phyloP scores from a whole-genome alignment of 495 filamentous ascomycete species.

The Trichoderma erinaceum region DNA sequence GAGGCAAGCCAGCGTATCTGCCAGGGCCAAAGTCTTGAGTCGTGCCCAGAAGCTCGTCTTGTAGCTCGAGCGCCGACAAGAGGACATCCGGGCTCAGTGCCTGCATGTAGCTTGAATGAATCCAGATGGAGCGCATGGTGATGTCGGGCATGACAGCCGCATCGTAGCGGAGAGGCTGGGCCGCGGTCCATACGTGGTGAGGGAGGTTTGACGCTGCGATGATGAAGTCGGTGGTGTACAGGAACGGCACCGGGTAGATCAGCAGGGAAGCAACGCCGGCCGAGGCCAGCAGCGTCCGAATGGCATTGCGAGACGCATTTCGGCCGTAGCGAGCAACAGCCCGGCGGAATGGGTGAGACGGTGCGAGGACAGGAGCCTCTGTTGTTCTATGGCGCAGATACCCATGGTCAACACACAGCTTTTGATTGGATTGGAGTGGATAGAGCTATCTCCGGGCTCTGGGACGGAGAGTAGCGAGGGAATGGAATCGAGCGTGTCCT shows the following conservation, averaged over 20 bases:
- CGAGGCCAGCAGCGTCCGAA: conserved; percentile 57
- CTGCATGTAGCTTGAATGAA: conserved; percentile 62
- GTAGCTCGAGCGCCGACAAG: conserved; percentile 55
- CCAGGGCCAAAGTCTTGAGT: conserved; percentile 47
- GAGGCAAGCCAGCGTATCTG: conserved; percentile 6
- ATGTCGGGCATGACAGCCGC: conserved; percentile 40
- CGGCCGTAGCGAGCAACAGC: conserved; percentile 58
- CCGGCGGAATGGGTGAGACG: conserved; percentile 53
- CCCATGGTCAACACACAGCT: conserved; percentile 17
- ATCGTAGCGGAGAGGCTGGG: conserved; percentile 47
- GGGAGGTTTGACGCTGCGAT: conserved; percentile 57
- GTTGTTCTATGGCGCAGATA: conserved; percentile 42
- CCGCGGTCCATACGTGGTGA: conserved; percentile 71
- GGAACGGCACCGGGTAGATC: conserved; percentile 60
- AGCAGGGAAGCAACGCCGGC: conserved; percentile 55
- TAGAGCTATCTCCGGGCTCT: background rate
- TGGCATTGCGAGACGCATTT: conserved; percentile 58
- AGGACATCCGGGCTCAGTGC: conserved; percentile 57
- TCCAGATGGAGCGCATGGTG: conserved; percentile 53
- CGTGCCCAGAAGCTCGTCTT: conserved; percentile 51
- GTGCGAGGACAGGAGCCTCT: conserved; percentile 53
- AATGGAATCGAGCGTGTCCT: conserved; percentile 23
- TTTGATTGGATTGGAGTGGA: background rate
- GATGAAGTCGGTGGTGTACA: conserved; percentile 57
- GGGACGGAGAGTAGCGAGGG: background rate